Base-by-base conservation (phyloP, 148 eudicot genomes). In the Hydrangea macrophylla region DNA sequence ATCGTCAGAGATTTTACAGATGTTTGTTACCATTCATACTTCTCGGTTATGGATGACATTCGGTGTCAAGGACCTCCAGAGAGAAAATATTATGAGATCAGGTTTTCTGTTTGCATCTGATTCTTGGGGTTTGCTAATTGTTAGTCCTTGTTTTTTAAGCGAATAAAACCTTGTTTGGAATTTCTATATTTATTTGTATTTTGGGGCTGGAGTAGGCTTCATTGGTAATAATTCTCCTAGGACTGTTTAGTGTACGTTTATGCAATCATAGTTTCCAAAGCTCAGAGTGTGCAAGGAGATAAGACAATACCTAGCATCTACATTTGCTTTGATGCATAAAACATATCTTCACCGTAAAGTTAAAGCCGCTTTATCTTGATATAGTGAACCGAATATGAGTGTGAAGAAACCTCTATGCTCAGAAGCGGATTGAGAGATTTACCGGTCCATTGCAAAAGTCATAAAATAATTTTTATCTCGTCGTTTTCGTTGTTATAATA, bases 1-100 rank as follows among this genome's bases (percentile, higher is more conserved):
- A 69, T 85, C 37, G 68, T 88, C 35, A 77, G 90, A 64, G 98
- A 93, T 73, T 85, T 83, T 50, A 10, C 26, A 45, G 96, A 93
- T 81, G 83, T 88, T n/a, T 90, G 96, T 78, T 88, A 75, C 75
- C 73, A 83, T 74, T 93, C 98, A 0, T 93, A 90, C 83, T 88
- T 93, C 58, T 88, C 98, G 20, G 54, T 79, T 42, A 88, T 88
- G 95, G 83, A 81, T 78, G 98, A 90, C 33, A 67, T 90, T 24
- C 76, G 81, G 55, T 26, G 12, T 63, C 85, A 79, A 55, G 84
- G 76, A 61, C 87, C 88, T 63, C 68, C 80, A 6, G 83, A 81
- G 63, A 90, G 78, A 55, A 88, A 84, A 71, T 81, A 80, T 69
- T 85, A 81, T 75, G 98, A 93, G 58, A 88, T 70, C 31, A 73